These are phyloP conservation scores for Corymbia citriodora DNA, from an alignment of 441 rosid genomes.

Conservation along the genomic window DNA sequence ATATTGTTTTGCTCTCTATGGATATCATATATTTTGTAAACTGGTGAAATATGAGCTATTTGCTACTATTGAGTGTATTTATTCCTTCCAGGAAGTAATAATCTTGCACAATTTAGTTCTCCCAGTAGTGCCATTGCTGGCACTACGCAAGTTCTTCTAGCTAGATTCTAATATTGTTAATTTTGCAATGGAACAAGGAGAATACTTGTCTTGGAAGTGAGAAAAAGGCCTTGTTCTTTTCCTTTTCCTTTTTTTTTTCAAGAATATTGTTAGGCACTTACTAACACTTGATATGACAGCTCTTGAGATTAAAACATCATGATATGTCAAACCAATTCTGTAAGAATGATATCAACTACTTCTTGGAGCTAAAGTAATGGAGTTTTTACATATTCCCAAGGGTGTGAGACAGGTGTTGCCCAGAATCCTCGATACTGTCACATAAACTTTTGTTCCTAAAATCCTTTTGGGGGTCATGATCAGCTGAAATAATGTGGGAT, in stretches of 20 bases:
- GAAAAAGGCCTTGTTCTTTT: background rate
- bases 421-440: background rate
- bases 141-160: background rate
- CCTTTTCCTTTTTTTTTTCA: background rate
- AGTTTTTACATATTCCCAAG: background rate
- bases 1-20: too few species aligned
- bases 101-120: background rate
- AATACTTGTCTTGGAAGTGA: rapidly evolving
- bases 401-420: background rate
- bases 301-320: background rate
- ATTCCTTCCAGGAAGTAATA: background rate
- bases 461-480: background rate
- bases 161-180: too few species aligned
- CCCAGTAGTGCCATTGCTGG: background rate
- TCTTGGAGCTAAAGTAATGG: background rate
- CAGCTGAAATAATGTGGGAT: background rate
- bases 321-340: background rate
- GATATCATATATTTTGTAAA: background rate
- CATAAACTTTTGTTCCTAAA: background rate
- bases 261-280: background rate
- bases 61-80: background rate
- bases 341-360: background rate
- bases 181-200: too few species aligned
- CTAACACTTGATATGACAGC: background rate
- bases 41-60: background rate